These are phyloP conservation scores for Acidiella bohemica DNA, from an alignment of 495 filamentous ascomycete species.

Conservation along the genomic window DNA sequence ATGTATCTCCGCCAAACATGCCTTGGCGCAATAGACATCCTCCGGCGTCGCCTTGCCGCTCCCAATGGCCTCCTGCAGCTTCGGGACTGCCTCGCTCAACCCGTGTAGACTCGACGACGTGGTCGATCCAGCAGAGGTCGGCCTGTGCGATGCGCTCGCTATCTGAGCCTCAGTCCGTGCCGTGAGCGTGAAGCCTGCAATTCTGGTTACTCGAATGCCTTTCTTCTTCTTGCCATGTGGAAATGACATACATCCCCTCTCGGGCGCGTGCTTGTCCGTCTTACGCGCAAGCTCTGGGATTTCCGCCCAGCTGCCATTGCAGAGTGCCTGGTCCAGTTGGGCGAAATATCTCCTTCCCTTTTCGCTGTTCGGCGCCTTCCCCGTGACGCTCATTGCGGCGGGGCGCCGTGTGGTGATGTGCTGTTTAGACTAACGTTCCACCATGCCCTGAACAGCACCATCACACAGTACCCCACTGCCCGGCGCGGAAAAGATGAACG, in stretches of 20 bases:
- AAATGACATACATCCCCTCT: conserved; percentile 80
- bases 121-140: conserved; percentile 27
- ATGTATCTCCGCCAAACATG: conserved; percentile 73
- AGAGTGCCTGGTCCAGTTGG: conserved; percentile 72
- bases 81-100: conserved; percentile 48
- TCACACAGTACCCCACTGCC: too few relatives aligned
- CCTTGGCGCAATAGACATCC: conserved; percentile 65
- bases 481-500: too few relatives aligned
- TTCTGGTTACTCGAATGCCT: neutral
- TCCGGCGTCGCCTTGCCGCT: conserved; percentile 42
- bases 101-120: conserved; percentile 29
- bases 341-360: conserved; percentile 72
- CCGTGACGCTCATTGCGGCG: conserved; percentile 7
- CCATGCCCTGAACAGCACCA: too few relatives aligned
- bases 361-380: conserved; percentile 28
- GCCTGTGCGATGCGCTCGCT: conserved; percentile 15
- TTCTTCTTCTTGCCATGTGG: conserved; percentile 29
- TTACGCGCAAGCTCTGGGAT: conserved; percentile 85
- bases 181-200: conserved; percentile 59
- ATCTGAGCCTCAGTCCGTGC: conserved; percentile 54
- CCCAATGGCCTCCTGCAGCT: conserved; percentile 52
- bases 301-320: conserved; percentile 75
- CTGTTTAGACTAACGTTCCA: too few relatives aligned
- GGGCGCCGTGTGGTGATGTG: too few relatives aligned
- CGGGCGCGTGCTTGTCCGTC: conserved; percentile 81